Conservation (phyloP, 495 filamentous ascomycete species). For the Hypomontagnella submonticulosa region DNA sequence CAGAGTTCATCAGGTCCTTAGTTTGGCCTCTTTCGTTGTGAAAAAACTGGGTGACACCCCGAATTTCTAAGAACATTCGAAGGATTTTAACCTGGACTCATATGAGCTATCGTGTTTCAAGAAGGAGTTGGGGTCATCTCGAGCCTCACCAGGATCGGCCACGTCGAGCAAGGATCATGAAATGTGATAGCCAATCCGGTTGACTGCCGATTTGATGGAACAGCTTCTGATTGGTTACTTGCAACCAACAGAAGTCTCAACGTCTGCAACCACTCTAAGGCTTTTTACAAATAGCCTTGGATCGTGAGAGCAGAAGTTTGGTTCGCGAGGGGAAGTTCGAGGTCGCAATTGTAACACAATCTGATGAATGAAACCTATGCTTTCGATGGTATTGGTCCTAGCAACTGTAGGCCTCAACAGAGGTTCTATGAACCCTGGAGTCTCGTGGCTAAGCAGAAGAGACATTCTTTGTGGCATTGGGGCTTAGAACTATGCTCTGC, state of each 20-base stretch:
- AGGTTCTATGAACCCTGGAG: background rate
- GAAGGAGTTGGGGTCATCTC: background rate
- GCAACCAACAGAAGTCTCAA: conserved; percentile 24
- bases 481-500: background rate
- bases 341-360: conserved; percentile 5
- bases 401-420: background rate
- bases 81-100: background rate
- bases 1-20: background rate
- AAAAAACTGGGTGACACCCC: background rate
- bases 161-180: conserved; percentile 6
- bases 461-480: background rate
- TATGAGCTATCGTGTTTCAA: background rate
- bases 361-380: background rate
- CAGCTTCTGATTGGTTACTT: conserved; percentile 21
- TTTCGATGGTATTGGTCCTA: conserved; percentile 7
- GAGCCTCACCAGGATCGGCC: background rate
- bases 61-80: background rate
- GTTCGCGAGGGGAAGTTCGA: background rate
- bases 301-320: background rate
- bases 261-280: conserved; percentile 6
- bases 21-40: background rate
- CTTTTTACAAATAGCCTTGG: background rate
- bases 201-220: conserved; percentile 9
- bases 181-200: conserved; percentile 10
- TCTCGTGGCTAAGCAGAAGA: no score